Conservation (phyloP, 305 asterid genomes). For the Solanum aculeatissimum region DNA sequence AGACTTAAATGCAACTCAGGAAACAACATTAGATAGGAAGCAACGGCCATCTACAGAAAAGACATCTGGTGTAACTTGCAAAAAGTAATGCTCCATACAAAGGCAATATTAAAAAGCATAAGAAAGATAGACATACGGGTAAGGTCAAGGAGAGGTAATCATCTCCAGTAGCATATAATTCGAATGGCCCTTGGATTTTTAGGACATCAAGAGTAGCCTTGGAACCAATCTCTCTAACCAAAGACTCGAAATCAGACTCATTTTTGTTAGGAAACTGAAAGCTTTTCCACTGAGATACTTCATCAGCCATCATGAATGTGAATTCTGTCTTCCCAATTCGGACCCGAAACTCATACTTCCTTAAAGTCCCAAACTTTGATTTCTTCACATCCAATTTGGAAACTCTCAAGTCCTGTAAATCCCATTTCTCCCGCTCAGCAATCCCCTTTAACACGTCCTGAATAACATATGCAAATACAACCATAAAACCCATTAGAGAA, state of each 20-base stretch:
- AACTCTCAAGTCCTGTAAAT: conserved; percentile 42
- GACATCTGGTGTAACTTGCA: background rate
- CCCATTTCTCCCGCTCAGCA: conserved; percentile 53
- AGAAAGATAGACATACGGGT: conserved; percentile 36
- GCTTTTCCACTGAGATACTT: conserved; percentile 48
- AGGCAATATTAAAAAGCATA: background rate
- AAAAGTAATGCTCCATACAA: background rate
- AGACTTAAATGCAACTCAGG: background rate
- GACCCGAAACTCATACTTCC: conserved; percentile 38
- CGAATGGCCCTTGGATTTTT: conserved; percentile 63
- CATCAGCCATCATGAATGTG: conserved; percentile 48
- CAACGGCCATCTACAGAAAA: background rate
- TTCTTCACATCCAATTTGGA: conserved; percentile 45
- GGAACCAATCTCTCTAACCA: conserved; percentile 35
- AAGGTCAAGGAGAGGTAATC: conserved; percentile 40
- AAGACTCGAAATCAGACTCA: conserved; percentile 33
- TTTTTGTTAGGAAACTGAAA: conserved; percentile 12
- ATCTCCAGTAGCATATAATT: conserved; percentile 38
- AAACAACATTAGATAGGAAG: background rate
- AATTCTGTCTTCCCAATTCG: conserved; percentile 40
- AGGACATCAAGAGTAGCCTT: conserved; percentile 32
- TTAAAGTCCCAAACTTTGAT: conserved; percentile 29
- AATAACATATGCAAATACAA: background rate
- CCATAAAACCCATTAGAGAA: background rate
- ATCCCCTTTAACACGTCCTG: conserved; percentile 58